Percentiles rank a stretch among this genome's conserved stretches.
phyloP scores from a whole-genome alignment of 257 asterid species.

The Rehmannia glutinosa region DNA sequence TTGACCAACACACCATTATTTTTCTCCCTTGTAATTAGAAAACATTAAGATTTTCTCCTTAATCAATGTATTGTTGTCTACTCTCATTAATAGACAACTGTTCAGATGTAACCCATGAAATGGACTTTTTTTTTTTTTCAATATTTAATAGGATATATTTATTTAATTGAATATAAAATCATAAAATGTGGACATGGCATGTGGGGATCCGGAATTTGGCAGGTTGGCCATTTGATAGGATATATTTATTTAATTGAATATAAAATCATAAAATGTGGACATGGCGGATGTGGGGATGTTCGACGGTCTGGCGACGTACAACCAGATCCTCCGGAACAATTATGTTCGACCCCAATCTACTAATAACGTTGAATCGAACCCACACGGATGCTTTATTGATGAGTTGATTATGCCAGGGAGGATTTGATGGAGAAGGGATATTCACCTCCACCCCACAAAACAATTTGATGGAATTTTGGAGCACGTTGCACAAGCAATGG shows the following conservation, averaged over 20 bases:
- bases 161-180: not conserved
- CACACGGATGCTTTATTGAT: too few relatives aligned
- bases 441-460: too few relatives aligned
- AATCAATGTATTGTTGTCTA: too few relatives aligned
- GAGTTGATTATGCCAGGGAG: too few relatives aligned
- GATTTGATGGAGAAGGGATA: too few relatives aligned
- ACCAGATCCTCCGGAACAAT: too few relatives aligned
- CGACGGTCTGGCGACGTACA: too few relatives aligned
- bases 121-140: not conserved
- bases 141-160: not conserved
- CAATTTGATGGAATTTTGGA: too few relatives aligned
- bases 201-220: slow-evolving; percentile 22
- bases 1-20: slow-evolving; percentile 17
- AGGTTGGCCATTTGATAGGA: slow-evolving; percentile 18
- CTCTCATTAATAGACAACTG: too few relatives aligned
- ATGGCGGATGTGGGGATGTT: slow-evolving; percentile 31
- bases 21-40: not conserved
- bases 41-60: not conserved
- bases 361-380: too few relatives aligned
- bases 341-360: too few relatives aligned
- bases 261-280: slow-evolving; percentile 7
- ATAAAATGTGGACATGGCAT: slow-evolving; percentile 17
- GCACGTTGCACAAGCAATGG: slow-evolving; percentile 17
- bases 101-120: not conserved
- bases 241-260: not conserved